Evolutionary conservation across 2,329 filamentous ascomycete species (phyloP), one percentile per base, ranked within the genome.

Genomic region (Fusarium nanum): DNA sequence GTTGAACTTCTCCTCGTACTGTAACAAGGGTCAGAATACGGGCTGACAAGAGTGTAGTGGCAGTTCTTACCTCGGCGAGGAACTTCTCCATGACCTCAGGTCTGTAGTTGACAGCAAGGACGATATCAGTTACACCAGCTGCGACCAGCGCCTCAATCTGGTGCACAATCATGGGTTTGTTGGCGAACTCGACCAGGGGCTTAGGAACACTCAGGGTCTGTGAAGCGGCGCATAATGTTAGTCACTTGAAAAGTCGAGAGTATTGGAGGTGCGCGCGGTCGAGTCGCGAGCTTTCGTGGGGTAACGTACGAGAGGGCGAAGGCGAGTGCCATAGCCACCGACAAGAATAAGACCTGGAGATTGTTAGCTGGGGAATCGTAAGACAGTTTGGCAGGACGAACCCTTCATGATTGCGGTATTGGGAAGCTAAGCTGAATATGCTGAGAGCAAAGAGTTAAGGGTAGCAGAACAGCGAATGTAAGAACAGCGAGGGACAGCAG

Each of bases 141-240:
- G 91, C 92, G 75, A 96, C 95, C 74, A 99, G 88, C 73, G 93
- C 94, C 85, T 98, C 94, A 76, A 99, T 93, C 84, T 99, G 95
- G 84, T 98, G 95, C 78, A 97, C 88, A 82, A 99, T 98, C 95
- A 99, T 99, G 80, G 94, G 96, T 85, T 96, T 95, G 88, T 99
- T 99, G 79, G 90, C 94, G 79, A 99, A 99, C 85, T 99, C 95
- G 78, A 99, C 96, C 75, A 99, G 88, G 73, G 96, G 95, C 84
- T 98, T 99, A 68, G 95, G 95, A 74, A 98, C 92, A 54, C 96
- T 98, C 79, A 99, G 90, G 76, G 95, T 99, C 93, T 97, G 80
- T 30, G 54, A 64, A 56, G 67, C 46, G 40, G 48, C 60, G 55
- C 56, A 60, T 30, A 57, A 59, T 64, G 70, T 79, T 66, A 78